These are phyloP conservation scores for Lyophyllum shimeji DNA, from an alignment of 768 basidiomycete genomes.

Conservation along the genomic window DNA sequence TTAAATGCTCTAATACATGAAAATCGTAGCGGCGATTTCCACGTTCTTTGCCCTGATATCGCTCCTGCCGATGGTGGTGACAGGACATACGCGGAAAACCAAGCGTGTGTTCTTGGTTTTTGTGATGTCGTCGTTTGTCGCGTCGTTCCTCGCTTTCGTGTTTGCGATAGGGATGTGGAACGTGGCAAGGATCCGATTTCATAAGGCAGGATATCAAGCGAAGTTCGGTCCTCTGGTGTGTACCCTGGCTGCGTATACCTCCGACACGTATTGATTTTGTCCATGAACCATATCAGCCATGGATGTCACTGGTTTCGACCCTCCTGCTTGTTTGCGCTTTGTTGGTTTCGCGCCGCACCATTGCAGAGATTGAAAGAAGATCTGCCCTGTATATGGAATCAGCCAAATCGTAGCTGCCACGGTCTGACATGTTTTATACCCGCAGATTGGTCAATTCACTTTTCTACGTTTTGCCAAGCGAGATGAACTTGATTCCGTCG, in stretches of 20 bases:
- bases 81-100: conserved; percentile 18
- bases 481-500: background rate
- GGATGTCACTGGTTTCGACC: conserved; percentile 34
- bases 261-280: background rate
- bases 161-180: conserved; percentile 37
- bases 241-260: background rate
- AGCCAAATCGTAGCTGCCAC: background rate
- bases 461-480: background rate
- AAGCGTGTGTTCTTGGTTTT: conserved; percentile 28
- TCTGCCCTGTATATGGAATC: background rate
- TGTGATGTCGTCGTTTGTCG: conserved; percentile 26
- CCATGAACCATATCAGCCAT: conserved; percentile 23
- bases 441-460: no score
- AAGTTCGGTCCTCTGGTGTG: conserved; percentile 36
- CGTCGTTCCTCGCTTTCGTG: conserved; percentile 32
- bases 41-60: conserved; percentile 31
- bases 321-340: conserved; percentile 25
- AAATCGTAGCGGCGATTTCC: conserved; percentile 25
- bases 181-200: conserved; percentile 31
- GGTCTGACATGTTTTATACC: no score
- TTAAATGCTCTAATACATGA: background rate
- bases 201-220: conserved; percentile 31
- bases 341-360: conserved; percentile 10
- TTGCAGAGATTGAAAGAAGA: background rate
- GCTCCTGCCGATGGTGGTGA: conserved; percentile 24